Conservation (phyloP, 345 rosid species). For the Hirschfeldia incana region DNA sequence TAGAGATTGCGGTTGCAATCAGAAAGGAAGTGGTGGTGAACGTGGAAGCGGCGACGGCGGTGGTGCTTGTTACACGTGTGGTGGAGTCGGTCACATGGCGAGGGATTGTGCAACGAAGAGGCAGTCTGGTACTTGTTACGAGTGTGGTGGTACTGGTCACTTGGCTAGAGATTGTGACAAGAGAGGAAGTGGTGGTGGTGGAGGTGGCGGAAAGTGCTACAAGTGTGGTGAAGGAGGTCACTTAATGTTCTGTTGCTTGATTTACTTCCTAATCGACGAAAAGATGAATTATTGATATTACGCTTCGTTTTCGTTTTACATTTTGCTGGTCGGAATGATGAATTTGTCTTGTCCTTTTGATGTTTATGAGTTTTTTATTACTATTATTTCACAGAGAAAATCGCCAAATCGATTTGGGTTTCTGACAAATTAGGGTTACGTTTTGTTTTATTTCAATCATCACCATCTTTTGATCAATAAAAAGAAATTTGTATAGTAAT, state of each 20-base stretch:
- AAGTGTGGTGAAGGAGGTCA: constrained; percentile 45
- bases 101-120: constrained; percentile 54
- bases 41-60: background rate
- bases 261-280: background rate
- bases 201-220: constrained; percentile 30
- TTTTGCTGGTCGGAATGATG: constrained; percentile 29
- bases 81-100: constrained; percentile 59
- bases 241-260: constrained; percentile 40
- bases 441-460: too few species aligned
- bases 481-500: too few species aligned
- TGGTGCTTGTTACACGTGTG: constrained; percentile 51
- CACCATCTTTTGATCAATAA: too few species aligned
- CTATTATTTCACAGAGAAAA: background rate
- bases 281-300: constrained; percentile 20
- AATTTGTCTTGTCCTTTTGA: constrained; percentile 35
- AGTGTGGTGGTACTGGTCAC: constrained; percentile 48
- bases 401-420: too few species aligned
- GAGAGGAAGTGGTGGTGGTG: constrained; percentile 31
- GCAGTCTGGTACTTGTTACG: constrained; percentile 35
- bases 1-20: constrained; percentile 34
- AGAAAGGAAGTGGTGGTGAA: constrained; percentile 14
- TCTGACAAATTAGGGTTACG: too few species aligned
- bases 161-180: constrained; percentile 44
- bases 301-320: constrained; percentile 19
- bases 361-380: constrained; percentile 8